Evolutionary conservation across 225 moss, liverwort and hornwort species (phyloP).

Genomic region (Sphagnum contortum): DNA sequence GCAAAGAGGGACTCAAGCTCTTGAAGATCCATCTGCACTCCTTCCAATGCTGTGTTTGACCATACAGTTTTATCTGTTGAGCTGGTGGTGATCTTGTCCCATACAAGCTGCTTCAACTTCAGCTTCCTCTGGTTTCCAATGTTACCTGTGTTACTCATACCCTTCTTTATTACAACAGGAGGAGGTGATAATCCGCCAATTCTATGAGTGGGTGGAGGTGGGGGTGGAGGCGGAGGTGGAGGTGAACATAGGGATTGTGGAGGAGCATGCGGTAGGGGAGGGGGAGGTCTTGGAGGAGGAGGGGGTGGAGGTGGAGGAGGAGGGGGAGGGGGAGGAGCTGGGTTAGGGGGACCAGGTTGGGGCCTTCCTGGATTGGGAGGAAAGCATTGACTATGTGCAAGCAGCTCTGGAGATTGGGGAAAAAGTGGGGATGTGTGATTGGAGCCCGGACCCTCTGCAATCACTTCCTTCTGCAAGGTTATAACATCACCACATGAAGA

Average conservation of each 20-base stretch:
- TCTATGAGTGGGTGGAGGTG: neutral
- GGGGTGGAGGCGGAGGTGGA: slow-evolving; percentile 9
- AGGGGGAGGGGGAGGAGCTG: neutral
- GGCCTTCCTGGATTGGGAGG: neutral
- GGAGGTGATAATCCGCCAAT: neutral
- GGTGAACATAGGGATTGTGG: slow-evolving; percentile 7
- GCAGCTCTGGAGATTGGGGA: neutral
- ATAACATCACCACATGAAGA: neutral
- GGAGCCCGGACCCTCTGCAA: neutral
- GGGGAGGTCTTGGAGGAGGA: neutral
- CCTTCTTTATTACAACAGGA: neutral
- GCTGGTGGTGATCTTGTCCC: slow-evolving; percentile 71
- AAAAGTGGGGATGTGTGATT: neutral
- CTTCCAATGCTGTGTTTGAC: slow-evolving; percentile 55
- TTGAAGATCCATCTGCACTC: slow-evolving; percentile 71
- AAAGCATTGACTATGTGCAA: neutral
- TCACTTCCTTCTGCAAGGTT: too few relatives aligned
- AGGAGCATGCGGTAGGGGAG: slow-evolving; percentile 13
- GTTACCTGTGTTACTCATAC: neutral
- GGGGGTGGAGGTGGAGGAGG: neutral
- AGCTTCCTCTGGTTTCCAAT: slow-evolving; percentile 21
- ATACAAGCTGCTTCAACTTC: slow-evolving; percentile 80
- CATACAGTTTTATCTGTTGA: slow-evolving; percentile 63
- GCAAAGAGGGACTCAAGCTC: slow-evolving; percentile 77
- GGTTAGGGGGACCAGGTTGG: neutral